phyloP scores from a whole-genome alignment of 2,329 filamentous ascomycete genomes.

The Fusarium oxysporum region DNA sequence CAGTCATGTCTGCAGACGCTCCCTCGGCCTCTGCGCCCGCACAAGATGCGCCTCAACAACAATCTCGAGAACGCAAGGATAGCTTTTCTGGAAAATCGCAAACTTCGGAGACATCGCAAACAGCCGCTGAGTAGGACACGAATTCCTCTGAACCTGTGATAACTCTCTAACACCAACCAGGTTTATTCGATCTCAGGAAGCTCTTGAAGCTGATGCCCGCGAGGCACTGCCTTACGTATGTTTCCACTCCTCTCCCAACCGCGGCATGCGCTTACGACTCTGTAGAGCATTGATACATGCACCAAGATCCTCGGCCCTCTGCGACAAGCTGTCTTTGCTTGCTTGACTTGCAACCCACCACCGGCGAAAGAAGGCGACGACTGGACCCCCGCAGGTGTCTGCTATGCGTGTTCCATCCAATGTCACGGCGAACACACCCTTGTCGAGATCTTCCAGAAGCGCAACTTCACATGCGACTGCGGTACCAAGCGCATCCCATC shows the following conservation, averaged over 20 bases:
- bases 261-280: conserved; percentile 34
- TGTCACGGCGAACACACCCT: conserved; percentile 96
- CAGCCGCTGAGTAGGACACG: conserved; percentile 73
- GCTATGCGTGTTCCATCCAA: conserved; percentile 96
- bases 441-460: conserved; percentile 95
- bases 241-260: conserved; percentile 1
- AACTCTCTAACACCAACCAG: conserved; percentile 54
- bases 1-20: conserved; percentile 55
- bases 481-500: conserved; percentile 83
- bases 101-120: conserved; percentile 74
- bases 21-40: conserved; percentile 43
- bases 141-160: accelerated
- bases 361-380: conserved; percentile 68
- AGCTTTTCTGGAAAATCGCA: conserved; percentile 70
- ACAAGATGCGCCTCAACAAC: conserved; percentile 39
- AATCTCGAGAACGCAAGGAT: conserved; percentile 58
- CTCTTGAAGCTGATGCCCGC: conserved; percentile 92
- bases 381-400: conserved; percentile 78
- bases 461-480: conserved; percentile 96
- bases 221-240: conserved; percentile 92
- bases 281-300: conserved; percentile 90
- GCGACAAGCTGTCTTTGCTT: conserved; percentile 90
- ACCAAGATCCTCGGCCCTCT: conserved; percentile 90
- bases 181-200: conserved; percentile 89
- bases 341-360: conserved; percentile 90